phyloP scores from a whole-genome alignment of 495 filamentous ascomycete species.

The Hypoxylon crocopeplum region DNA sequence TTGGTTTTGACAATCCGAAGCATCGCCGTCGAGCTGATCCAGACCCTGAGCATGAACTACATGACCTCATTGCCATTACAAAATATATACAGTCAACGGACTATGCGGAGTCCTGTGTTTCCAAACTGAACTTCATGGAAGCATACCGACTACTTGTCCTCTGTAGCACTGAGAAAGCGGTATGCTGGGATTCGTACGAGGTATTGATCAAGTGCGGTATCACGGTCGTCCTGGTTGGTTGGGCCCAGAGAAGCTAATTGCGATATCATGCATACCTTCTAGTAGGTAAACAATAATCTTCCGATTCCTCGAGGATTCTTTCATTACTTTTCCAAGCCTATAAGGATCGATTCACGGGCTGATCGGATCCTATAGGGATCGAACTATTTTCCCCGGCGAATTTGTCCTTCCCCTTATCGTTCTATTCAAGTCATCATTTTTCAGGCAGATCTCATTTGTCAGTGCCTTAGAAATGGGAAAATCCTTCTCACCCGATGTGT shows the following conservation, averaged over 20 bases:
- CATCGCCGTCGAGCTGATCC: background rate
- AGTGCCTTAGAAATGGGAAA: slow-evolving; percentile 1
- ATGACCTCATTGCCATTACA: too few species aligned
- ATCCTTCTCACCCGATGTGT: slow-evolving; percentile 27
- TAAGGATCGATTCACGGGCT: too few species aligned
- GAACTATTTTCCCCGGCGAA: background rate
- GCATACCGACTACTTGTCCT: background rate
- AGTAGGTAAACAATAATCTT: too few species aligned
- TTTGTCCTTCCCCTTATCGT: background rate
- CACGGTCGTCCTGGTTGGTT: background rate
- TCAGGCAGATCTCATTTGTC: slow-evolving; percentile 3
- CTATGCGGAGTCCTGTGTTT: background rate
- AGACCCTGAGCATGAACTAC: background rate
- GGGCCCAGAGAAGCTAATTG: background rate
- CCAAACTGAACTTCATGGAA: background rate
- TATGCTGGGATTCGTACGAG: slow-evolving; percentile 8
- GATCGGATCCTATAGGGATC: background rate
- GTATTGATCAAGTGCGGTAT: background rate
- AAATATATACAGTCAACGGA: too few species aligned
- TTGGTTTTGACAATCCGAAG: background rate
- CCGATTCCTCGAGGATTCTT: too few species aligned
- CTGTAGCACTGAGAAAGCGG: background rate
- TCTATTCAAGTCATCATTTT: background rate
- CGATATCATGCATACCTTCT: background rate
- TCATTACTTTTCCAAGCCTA: too few species aligned